Conservation (phyloP, 1,284 basidiomycete genomes). For the Wallemia hederae region DNA sequence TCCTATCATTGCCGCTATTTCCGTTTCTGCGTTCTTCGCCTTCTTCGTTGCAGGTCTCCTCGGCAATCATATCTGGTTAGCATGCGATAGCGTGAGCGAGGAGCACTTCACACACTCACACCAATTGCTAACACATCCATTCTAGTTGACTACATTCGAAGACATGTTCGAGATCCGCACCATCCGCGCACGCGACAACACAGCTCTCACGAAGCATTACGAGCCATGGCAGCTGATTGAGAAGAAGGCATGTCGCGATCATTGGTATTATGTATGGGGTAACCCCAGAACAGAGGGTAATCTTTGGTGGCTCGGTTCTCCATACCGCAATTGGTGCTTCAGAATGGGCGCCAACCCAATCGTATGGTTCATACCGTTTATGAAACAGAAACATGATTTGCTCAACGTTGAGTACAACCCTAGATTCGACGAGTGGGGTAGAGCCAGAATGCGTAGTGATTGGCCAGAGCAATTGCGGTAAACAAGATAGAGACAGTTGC, state of each 20-base stretch:
- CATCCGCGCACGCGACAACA: conserved; percentile 33
- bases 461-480: not conserved
- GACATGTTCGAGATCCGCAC: conserved; percentile 24
- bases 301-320: conserved; percentile 49
- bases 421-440: not conserved
- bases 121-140: not conserved
- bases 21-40: conserved; percentile 27
- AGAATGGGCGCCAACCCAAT: conserved; percentile 36
- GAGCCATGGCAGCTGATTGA: conserved; percentile 4
- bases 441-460: not conserved
- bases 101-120: not conserved
- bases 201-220: conserved; percentile 5
- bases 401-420: not conserved
- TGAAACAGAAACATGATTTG: conserved; percentile 2
- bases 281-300: conserved; percentile 38
- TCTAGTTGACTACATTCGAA: conserved; percentile 49
- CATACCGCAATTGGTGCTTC: conserved; percentile 32
- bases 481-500: not conserved
- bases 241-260: conserved; percentile 20
- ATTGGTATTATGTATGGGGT: conserved; percentile 55
- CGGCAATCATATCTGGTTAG: conserved; percentile 30
- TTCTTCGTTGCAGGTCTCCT: conserved; percentile 35
- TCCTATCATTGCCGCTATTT: conserved; percentile 20
- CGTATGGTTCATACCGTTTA: conserved; percentile 30
- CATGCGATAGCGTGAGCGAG: conserved; percentile 18